A percentile compares a stretch with the other conserved stretches of the same genome.
Evolutionary conservation across 768 basidiomycete genomes (phyloP).

Genomic region (Chalciporus pseudorubinellus): DNA sequence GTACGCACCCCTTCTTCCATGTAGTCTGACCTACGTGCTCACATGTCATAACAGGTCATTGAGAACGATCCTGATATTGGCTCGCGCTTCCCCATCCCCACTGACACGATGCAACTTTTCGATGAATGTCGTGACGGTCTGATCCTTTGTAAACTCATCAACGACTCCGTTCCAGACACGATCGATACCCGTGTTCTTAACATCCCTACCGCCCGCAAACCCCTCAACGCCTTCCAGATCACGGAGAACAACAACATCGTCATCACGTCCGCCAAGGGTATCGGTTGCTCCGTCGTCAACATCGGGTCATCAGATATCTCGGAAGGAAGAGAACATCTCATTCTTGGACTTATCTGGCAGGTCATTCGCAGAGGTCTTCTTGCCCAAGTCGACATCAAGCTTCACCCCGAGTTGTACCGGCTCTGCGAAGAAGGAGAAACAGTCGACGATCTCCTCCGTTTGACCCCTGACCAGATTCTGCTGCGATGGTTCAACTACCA

Average conservation of each 20-base stretch:
- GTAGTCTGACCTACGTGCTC: not conserved
- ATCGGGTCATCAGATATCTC: conserved; percentile 92
- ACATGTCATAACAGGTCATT: conserved; percentile 61
- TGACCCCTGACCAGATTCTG: conserved; percentile 96
- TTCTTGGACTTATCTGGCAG: conserved; percentile 98
- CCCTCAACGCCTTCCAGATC: conserved; percentile 97
- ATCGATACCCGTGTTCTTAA: conserved; percentile 98
- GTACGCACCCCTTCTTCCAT: conserved; percentile 45
- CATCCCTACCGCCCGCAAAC: conserved; percentile 74
- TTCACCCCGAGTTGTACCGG: conserved; percentile 95
- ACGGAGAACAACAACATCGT: conserved; percentile 99
- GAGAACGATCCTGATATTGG: conserved; percentile 87
- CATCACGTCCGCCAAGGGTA: conserved; percentile 96
- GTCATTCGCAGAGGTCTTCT: conserved; percentile 93
- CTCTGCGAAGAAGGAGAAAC: conserved; percentile 97
- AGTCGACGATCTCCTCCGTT: conserved; percentile 86
- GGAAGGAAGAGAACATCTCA: conserved; percentile 93
- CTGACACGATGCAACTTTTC: conserved; percentile 96
- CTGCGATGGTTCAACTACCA: conserved; percentile 99
- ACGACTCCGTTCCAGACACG: conserved; percentile 98
- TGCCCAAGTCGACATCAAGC: conserved; percentile 95
- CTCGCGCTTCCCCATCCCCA: conserved; percentile 84
- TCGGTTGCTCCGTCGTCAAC: conserved; percentile 98
- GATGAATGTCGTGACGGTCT: conserved; percentile 96
- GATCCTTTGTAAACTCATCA: conserved; percentile 96